phyloP scores from a whole-genome alignment of 495 filamentous ascomycete genomes.

The Rusavskia elegans region DNA sequence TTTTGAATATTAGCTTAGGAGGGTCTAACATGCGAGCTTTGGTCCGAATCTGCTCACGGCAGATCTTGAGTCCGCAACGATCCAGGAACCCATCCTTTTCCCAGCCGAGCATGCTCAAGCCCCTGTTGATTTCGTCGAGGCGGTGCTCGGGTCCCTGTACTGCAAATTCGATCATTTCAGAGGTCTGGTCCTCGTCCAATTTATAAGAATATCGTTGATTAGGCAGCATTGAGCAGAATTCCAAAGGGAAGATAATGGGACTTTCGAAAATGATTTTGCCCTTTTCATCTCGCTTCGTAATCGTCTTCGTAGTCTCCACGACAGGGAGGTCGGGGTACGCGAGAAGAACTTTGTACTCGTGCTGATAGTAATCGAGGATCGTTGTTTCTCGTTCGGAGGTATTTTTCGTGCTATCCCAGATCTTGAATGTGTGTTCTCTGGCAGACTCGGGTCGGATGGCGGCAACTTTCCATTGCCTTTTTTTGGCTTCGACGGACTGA shows the following conservation, averaged over 20 bases:
- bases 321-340: constrained; percentile 43
- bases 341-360: constrained; percentile 38
- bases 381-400: constrained; percentile 16
- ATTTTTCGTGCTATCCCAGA: constrained; percentile 25
- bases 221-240: constrained; percentile 42
- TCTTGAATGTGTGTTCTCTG: constrained; percentile 29
- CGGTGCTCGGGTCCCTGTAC: constrained; percentile 48
- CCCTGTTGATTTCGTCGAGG: constrained; percentile 40
- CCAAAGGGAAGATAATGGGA: constrained; percentile 50
- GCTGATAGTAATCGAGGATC: constrained; percentile 50
- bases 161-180: constrained; percentile 78
- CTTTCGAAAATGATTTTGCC: no score
- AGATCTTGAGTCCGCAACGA: constrained; percentile 53
- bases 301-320: constrained; percentile 37
- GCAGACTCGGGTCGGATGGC: background rate
- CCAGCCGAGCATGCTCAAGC: constrained; percentile 53
- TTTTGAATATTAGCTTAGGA: constrained; percentile 51
- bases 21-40: constrained; percentile 52
- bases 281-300: constrained; percentile 31
- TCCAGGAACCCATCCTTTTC: constrained; percentile 46
- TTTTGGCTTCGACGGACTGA: no score
- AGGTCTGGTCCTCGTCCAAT: constrained; percentile 47
- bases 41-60: constrained; percentile 40
- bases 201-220: constrained; percentile 72
- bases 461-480: no score